These are phyloP conservation scores for Colletotrichum phormii DNA, from an alignment of 2,329 filamentous ascomycete genomes.

Conservation along the genomic window DNA sequence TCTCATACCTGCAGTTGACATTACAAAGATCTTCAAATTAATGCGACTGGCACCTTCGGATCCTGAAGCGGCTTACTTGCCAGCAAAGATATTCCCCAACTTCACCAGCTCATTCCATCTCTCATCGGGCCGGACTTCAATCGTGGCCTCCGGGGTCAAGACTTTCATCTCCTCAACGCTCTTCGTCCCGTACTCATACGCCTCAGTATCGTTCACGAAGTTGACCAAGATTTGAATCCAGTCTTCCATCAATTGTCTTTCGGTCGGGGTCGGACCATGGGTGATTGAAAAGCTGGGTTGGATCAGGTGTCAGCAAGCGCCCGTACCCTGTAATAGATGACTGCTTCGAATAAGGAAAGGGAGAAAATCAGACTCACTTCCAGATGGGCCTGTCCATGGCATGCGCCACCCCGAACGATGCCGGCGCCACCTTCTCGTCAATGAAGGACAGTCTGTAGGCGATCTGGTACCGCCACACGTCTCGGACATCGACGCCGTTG, in stretches of 20 bases:
- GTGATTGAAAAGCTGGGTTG: slow-evolving; percentile 51
- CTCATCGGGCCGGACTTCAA: slow-evolving; percentile 49
- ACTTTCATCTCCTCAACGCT: slow-evolving; percentile 50
- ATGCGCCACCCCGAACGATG: slow-evolving; percentile 48
- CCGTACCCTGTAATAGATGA: not conserved
- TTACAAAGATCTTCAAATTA: not conserved
- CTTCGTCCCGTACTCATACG: slow-evolving; percentile 48
- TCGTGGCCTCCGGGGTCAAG: slow-evolving; percentile 45
- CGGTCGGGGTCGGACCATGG: slow-evolving; percentile 49
- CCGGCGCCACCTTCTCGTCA: slow-evolving; percentile 50
- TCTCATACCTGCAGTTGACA: not conserved
- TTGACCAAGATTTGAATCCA: slow-evolving; percentile 52
- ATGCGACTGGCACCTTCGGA: not conserved
- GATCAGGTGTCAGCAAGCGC: slow-evolving; percentile 7
- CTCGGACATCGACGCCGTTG: slow-evolving; percentile 46
- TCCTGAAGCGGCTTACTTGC: not conserved
- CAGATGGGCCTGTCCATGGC: slow-evolving; percentile 56
- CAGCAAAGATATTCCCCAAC: slow-evolving; percentile 44
- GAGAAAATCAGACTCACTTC: slow-evolving; percentile 46
- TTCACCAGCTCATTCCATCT: slow-evolving; percentile 48
- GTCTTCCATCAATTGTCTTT: slow-evolving; percentile 49
- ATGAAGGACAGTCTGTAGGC: slow-evolving; percentile 56
- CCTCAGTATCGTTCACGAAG: slow-evolving; percentile 48
- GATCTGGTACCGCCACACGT: slow-evolving; percentile 57
- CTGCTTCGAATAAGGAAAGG: not conserved